A percentile compares a stretch with the other conserved stretches of the same genome.
These are phyloP conservation scores for Spiromastix sp. DNA, from an alignment of 2,329 filamentous ascomycete genomes.

Conservation along the genomic window DNA sequence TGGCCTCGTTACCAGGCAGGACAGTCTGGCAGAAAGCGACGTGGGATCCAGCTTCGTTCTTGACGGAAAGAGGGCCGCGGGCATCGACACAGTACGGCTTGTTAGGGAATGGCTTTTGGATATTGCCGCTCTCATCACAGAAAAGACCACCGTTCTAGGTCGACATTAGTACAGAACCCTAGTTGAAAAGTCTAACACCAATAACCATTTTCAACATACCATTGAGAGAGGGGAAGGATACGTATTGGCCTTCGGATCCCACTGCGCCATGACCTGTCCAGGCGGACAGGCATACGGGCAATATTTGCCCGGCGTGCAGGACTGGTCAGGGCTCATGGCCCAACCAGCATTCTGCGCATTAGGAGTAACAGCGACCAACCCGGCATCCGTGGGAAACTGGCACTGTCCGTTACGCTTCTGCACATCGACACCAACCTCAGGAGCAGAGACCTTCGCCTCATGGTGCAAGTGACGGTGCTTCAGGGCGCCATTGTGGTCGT, in stretches of 20 bases:
- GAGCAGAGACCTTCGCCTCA: background rate
- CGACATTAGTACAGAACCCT: slow-evolving; percentile 6
- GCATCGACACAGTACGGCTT: slow-evolving; percentile 62
- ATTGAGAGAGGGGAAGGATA: slow-evolving; percentile 63
- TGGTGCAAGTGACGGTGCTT: slow-evolving; percentile 8
- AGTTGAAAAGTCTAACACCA: too few species aligned
- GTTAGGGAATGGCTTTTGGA: slow-evolving; percentile 58
- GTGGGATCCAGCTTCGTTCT: slow-evolving; percentile 53
- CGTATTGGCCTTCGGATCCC: slow-evolving; percentile 57
- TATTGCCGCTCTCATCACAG: slow-evolving; percentile 56
- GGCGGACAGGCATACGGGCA: slow-evolving; percentile 69
- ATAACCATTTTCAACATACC: too few species aligned
- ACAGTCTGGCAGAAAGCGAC: slow-evolving; percentile 73
- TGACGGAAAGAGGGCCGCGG: slow-evolving; percentile 52
- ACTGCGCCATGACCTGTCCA: slow-evolving; percentile 68
- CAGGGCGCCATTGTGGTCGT: slow-evolving; percentile 11
- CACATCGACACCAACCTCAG: slow-evolving; percentile 16
- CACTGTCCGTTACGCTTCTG: slow-evolving; percentile 48
- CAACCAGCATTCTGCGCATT: slow-evolving; percentile 58
- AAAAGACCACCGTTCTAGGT: slow-evolving; percentile 62
- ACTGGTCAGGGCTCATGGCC: slow-evolving; percentile 67
- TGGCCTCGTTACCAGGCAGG: slow-evolving; percentile 67
- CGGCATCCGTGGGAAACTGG: slow-evolving; percentile 54
- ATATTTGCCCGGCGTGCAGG: slow-evolving; percentile 56
- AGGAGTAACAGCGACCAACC: slow-evolving; percentile 59